These are phyloP conservation scores for Paraleonurus japonicus DNA, from an alignment of 257 asterid genomes.

Conservation along the genomic window DNA sequence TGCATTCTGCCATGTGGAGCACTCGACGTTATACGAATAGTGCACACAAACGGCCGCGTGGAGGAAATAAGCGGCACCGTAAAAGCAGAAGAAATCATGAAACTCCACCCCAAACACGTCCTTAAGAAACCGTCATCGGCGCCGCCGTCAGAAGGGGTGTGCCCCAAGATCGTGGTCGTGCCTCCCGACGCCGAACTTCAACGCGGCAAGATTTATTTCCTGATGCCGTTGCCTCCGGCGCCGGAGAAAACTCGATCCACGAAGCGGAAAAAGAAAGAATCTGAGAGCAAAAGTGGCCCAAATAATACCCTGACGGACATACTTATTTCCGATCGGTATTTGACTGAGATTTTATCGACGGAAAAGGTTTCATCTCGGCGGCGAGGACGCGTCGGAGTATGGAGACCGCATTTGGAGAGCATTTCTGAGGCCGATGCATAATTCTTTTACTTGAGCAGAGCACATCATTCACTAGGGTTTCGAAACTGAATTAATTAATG, in stretches of 20 bases:
- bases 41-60: slow-evolving; percentile 78
- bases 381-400: slow-evolving; percentile 76
- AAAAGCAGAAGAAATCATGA: slow-evolving; percentile 75
- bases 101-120: slow-evolving; percentile 80
- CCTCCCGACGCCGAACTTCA: slow-evolving; percentile 79
- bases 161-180: slow-evolving; percentile 68
- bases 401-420: slow-evolving; percentile 91
- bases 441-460: slow-evolving; percentile 14
- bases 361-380: slow-evolving; percentile 69
- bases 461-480: slow-evolving; percentile 44
- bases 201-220: slow-evolving; percentile 94
- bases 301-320: slow-evolving; percentile 25
- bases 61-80: slow-evolving; percentile 73
- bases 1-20: slow-evolving; percentile 99
- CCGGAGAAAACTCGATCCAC: slow-evolving; percentile 36
- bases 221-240: slow-evolving; percentile 64
- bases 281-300: not conserved
- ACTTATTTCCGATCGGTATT: slow-evolving; percentile 56
- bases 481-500: slow-evolving; percentile 19
- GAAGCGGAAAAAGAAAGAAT: slow-evolving; percentile 50
- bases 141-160: slow-evolving; percentile 42
- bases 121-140: slow-evolving; percentile 73
- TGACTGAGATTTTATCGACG: slow-evolving; percentile 69
- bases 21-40: slow-evolving; percentile 88
- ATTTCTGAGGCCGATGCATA: slow-evolving; percentile 69